These are phyloP conservation scores for Cucumis cinereus DNA, from an alignment of 306 rosid genomes.

Conservation along the genomic window DNA sequence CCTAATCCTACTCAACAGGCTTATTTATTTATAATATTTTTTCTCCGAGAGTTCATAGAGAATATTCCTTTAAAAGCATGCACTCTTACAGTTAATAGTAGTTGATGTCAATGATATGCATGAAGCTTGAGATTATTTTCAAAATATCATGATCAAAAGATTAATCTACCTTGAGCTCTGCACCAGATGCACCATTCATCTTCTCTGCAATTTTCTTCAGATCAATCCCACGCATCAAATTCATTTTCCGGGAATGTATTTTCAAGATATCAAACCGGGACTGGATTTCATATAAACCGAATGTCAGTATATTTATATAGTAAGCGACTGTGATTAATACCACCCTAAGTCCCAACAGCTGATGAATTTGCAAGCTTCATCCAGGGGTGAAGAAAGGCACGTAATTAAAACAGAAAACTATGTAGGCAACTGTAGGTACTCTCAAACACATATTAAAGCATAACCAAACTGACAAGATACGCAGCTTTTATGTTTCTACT, in stretches of 20 bases:
- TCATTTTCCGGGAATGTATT: conserved; percentile 98
- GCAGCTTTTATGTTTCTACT: background rate
- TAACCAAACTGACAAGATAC: background rate
- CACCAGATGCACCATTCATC: conserved; percentile 99
- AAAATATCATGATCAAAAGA: background rate
- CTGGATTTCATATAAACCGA: conserved; percentile 26
- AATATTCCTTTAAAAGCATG: background rate
- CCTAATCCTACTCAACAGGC: background rate
- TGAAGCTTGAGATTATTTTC: background rate
- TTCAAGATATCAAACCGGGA: conserved; percentile 90
- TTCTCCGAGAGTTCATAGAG: background rate
- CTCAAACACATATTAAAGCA: background rate
- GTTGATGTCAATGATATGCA: background rate
- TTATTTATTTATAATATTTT: background rate
- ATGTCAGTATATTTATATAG: background rate
- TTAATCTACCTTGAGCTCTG: conserved; percentile 81
- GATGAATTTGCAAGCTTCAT: background rate
- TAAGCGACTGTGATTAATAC: background rate
- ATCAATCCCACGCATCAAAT: conserved; percentile 98
- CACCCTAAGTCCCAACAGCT: background rate
- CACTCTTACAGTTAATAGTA: background rate
- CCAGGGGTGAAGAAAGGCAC: background rate
- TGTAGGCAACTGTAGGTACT: background rate
- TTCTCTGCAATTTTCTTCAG: conserved; percentile 97
- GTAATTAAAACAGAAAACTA: background rate